phyloP scores from a whole-genome alignment of 1,284 basidiomycete genomes.

The Trichosporon inkin region DNA sequence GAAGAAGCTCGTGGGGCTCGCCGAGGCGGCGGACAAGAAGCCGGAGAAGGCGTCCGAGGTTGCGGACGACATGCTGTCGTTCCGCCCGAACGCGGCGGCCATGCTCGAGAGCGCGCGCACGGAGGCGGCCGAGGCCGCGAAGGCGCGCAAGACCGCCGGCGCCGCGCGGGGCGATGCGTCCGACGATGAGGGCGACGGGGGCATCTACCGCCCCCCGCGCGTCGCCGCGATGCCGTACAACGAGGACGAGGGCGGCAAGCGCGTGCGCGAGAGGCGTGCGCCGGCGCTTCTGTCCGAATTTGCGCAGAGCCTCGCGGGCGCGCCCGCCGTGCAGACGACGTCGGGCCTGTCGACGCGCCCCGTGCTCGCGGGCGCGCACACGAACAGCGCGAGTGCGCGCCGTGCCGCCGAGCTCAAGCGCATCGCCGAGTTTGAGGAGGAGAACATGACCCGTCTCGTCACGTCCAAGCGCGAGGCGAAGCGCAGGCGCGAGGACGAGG shows the following conservation, averaged over 20 bases:
- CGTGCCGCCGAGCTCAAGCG: slow-evolving; percentile 64
- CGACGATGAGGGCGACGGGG: slow-evolving; percentile 47
- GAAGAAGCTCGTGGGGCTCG: slow-evolving; percentile 79
- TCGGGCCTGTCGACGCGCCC: slow-evolving; percentile 61
- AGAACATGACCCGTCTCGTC: slow-evolving; percentile 86
- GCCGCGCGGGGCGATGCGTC: slow-evolving; percentile 35
- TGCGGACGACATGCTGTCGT: slow-evolving; percentile 71
- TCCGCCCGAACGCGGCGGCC: slow-evolving; percentile 73
- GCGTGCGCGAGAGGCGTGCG: slow-evolving; percentile 59
- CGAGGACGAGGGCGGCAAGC: slow-evolving; percentile 50
- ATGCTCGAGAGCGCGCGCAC: slow-evolving; percentile 31
- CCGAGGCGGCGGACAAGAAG: slow-evolving; percentile 56
- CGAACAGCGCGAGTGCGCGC: slow-evolving; percentile 45
- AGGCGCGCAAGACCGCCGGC: slow-evolving; percentile 22
- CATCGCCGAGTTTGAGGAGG: slow-evolving; percentile 90
- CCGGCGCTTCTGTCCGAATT: slow-evolving; percentile 64
- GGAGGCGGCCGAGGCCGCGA: slow-evolving; percentile 23
- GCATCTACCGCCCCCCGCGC: slow-evolving; percentile 85
- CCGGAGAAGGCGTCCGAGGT: slow-evolving; percentile 56
- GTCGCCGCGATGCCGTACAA: slow-evolving; percentile 88
- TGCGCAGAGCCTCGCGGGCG: slow-evolving; percentile 56
- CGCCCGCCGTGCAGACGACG: slow-evolving; percentile 66
- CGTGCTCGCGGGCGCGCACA: slow-evolving; percentile 52
- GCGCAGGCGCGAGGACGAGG: slow-evolving; percentile 78
- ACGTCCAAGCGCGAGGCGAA: slow-evolving; percentile 85